phyloP scores from a whole-genome alignment of 148 eudicot species.

The Nepenthes gracilis region DNA sequence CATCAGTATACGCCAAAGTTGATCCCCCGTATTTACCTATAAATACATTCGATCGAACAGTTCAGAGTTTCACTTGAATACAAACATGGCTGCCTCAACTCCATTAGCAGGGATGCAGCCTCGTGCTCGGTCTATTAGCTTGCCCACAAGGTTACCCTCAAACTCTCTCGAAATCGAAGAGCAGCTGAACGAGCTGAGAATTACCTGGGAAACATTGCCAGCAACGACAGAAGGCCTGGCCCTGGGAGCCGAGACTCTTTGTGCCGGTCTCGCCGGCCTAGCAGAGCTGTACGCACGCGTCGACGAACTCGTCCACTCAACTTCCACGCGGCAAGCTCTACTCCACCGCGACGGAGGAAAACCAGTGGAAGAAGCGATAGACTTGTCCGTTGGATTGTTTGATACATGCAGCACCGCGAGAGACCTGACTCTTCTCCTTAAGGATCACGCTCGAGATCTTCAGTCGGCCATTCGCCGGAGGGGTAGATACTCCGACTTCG shows the following conservation, averaged over 20 bases:
- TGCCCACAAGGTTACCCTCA: slow-evolving; percentile 29
- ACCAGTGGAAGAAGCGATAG: slow-evolving; percentile 39
- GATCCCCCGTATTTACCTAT: too few relatives aligned
- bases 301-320: slow-evolving; percentile 27
- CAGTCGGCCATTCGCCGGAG: slow-evolving; percentile 39
- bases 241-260: slow-evolving; percentile 17
- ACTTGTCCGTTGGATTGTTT: slow-evolving; percentile 30
- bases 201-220: slow-evolving; percentile 10
- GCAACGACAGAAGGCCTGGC: background rate
- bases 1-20: too few relatives aligned
- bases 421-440: slow-evolving; percentile 23
- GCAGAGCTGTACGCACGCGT: slow-evolving; percentile 35
- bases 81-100: slow-evolving; percentile 13
- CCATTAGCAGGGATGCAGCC: slow-evolving; percentile 3
- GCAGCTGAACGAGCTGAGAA: slow-evolving; percentile 34
- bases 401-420: slow-evolving; percentile 28
- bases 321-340: slow-evolving; percentile 24
- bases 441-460: slow-evolving; percentile 32
- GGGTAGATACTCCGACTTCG: slow-evolving; percentile 15
- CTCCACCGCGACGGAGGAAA: slow-evolving; percentile 15
- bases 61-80: too few relatives aligned
- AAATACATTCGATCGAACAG: too few relatives aligned
- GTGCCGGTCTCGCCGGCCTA: slow-evolving; percentile 30
- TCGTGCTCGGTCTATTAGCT: slow-evolving; percentile 37
- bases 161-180: slow-evolving; percentile 19